These are phyloP conservation scores for Podospora pseudoanserina DNA, from an alignment of 495 filamentous ascomycete species.

Conservation along the genomic window DNA sequence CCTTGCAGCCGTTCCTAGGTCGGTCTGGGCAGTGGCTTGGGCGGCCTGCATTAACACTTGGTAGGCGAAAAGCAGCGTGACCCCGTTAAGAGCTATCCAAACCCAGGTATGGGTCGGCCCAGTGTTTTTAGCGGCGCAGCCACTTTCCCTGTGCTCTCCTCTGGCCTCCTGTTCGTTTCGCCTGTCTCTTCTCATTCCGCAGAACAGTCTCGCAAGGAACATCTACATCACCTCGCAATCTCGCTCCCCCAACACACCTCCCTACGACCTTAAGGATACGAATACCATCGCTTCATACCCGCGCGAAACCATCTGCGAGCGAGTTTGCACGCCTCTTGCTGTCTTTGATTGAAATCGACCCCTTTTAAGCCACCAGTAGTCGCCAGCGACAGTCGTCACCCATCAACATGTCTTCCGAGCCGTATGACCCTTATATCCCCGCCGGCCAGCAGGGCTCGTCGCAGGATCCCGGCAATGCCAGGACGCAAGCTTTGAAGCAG, in stretches of 20 bases:
- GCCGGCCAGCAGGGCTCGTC: slow-evolving; percentile 51
- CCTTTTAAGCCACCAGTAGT: slow-evolving; percentile 7
- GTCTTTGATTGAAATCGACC: neutral
- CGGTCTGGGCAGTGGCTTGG: neutral
- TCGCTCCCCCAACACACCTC: neutral
- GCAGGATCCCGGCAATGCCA: slow-evolving; percentile 39
- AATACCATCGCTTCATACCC: neutral
- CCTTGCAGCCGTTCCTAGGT: slow-evolving; percentile 1
- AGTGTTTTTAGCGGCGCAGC: slow-evolving; percentile 21
- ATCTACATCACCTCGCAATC: slow-evolving; percentile 24
- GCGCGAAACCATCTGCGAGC: neutral
- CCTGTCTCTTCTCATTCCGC: slow-evolving; percentile 24
- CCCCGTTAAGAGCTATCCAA: neutral
- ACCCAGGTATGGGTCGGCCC: neutral
- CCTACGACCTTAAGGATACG: neutral
- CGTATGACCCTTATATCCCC: slow-evolving; percentile 92
- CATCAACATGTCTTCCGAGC: slow-evolving; percentile 58
- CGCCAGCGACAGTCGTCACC: slow-evolving; percentile 9
- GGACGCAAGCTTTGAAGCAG: slow-evolving; percentile 68
- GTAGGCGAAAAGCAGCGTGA: neutral
- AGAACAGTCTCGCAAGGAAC: slow-evolving; percentile 30
- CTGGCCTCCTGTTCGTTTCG: slow-evolving; percentile 28
- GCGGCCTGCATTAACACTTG: neutral
- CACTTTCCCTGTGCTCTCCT: slow-evolving; percentile 20
- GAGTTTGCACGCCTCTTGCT: neutral